Percentiles rank a stretch among this genome's conserved stretches.
Evolutionary conservation across 2,329 filamentous ascomycete species (phyloP).

Genomic region (Colletotrichum graminicola): DNA sequence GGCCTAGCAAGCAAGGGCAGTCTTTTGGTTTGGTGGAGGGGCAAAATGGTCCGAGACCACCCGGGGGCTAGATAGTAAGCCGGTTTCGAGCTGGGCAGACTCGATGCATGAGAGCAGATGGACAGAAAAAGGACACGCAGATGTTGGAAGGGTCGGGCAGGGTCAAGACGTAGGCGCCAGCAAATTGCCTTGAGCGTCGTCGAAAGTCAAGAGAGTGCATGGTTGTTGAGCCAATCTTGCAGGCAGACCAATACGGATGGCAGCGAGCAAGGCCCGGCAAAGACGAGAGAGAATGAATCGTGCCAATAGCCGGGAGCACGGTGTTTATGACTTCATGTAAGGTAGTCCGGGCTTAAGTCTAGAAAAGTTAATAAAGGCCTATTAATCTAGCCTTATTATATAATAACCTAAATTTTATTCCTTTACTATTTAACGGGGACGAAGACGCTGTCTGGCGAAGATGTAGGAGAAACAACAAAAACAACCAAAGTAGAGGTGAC

Average conservation of each 20-base stretch:
- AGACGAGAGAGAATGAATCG: constrained; percentile 20
- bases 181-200: constrained; percentile 5
- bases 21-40: constrained; percentile 31
- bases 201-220: constrained; percentile 7
- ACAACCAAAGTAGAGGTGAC: background rate
- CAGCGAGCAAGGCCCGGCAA: background rate
- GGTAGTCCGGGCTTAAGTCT: constrained; percentile 16
- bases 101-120: constrained; percentile 13
- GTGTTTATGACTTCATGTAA: constrained; percentile 14
- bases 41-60: constrained; percentile 37
- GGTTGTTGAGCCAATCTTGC: background rate
- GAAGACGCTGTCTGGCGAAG: constrained; percentile 8
- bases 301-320: constrained; percentile 13
- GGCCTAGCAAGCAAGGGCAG: background rate
- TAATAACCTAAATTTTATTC: too few relatives aligned
- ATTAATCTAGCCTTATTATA: too few relatives aligned
- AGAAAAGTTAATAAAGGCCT: too few relatives aligned
- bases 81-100: constrained; percentile 22
- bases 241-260: background rate
- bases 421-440: too few relatives aligned
- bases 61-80: constrained; percentile 21
- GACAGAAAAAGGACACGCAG: constrained; percentile 1
- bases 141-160: constrained; percentile 4
- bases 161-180: constrained; percentile 15
- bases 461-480: background rate